phyloP scores from a whole-genome alignment of 257 asterid species.

The Leonotis leonurus region DNA sequence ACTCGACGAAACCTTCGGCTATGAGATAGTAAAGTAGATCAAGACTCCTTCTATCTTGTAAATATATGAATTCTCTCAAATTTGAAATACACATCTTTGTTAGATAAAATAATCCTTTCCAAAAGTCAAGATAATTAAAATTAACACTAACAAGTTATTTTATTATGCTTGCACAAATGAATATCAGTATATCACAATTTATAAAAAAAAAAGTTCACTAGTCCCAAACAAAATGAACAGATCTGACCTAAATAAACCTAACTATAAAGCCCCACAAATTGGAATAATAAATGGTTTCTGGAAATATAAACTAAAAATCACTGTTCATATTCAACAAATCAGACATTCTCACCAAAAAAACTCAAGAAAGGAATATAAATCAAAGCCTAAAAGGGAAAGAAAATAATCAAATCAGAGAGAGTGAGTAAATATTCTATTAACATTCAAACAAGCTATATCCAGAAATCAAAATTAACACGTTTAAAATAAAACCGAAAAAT shows the following conservation, averaged over 20 bases:
- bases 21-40: too few relatives aligned
- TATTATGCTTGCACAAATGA: not conserved
- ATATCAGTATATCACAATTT: not conserved
- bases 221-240: conserved; percentile 18
- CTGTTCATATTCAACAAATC: not conserved
- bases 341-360: not conserved
- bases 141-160: too few relatives aligned
- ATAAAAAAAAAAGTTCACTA: not conserved
- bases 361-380: not conserved
- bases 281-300: not conserved
- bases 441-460: not conserved
- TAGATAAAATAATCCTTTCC: too few relatives aligned
- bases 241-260: conserved; percentile 15
- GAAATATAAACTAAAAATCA: not conserved
- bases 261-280: not conserved
- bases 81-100: too few relatives aligned
- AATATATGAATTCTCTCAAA: too few relatives aligned
- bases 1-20: too few relatives aligned
- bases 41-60: too few relatives aligned
- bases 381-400: not conserved
- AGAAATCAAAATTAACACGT: not conserved
- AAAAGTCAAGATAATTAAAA: too few relatives aligned
- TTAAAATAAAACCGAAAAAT: not conserved
- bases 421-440: not conserved
- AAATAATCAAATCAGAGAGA: not conserved